Evolutionary conservation across 129 eudicot species (phyloP).

Genomic region (Flaveria bidentis): DNA sequence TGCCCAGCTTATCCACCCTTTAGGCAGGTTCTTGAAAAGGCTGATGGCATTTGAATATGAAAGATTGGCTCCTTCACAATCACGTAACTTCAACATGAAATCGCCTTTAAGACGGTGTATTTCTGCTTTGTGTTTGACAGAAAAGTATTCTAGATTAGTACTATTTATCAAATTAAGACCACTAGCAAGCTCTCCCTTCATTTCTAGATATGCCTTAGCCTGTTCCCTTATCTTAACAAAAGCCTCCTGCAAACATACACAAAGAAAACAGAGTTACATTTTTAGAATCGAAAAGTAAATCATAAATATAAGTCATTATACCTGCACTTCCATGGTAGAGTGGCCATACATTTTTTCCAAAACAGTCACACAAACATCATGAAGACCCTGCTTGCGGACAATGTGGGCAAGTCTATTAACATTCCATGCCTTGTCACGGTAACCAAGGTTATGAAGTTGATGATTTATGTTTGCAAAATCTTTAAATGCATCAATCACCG

Average conservation of each 20-base stretch:
- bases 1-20: constrained; percentile 99
- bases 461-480: constrained; percentile 54
- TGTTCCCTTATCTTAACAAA: constrained; percentile 96
- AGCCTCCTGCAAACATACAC: constrained; percentile 70
- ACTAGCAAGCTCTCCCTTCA: constrained; percentile 96
- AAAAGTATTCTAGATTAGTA: constrained; percentile 96
- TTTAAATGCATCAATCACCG: constrained; percentile 30
- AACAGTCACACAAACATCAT: constrained; percentile 90
- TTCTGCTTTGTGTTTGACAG: constrained; percentile 93
- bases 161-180: constrained; percentile 91
- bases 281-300: background rate
- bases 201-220: constrained; percentile 93
- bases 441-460: constrained; percentile 96
- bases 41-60: constrained; percentile 87
- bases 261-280: constrained; percentile 3
- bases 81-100: constrained; percentile 83
- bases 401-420: constrained; percentile 96
- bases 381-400: constrained; percentile 83
- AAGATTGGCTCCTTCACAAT: constrained; percentile 95
- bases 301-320: constrained; percentile 8
- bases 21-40: constrained; percentile 84
- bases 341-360: constrained; percentile 98
- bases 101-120: constrained; percentile 92
- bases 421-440: constrained; percentile 99
- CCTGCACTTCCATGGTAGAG: constrained; percentile 99